Evolutionary conservation across 164 flowering plant species (phyloP), one percentile per base, ranked within the genome.

Genomic region (Vitis amurensis): DNA sequence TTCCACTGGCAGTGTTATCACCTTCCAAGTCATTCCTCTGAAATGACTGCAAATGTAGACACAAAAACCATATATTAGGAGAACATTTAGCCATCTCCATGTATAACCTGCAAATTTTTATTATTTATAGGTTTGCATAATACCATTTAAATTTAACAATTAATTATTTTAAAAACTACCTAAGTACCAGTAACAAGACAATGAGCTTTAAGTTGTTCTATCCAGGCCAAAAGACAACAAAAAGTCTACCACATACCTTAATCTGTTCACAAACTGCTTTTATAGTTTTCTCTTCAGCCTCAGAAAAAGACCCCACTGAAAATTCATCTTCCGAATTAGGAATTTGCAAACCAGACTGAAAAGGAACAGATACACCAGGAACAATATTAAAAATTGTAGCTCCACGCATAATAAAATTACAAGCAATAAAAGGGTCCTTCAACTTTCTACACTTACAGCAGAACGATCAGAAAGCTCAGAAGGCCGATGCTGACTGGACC

Each of bases 281-380:
- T 51, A 85, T 78, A 12, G 87, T 87, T 75, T 82, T 86, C 79
- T 88, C 94, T 77, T 93, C 93, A 50, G 82, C 91, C 78, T 83
- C 92, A n/a, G 87, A 85, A 3, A 79, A 66, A 31, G 89, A 84
- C 72, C 78, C 70, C 5, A 78, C 70, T 31, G 87, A 83, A 31
- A 76, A 67, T 67, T 73, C 86, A 80, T 86, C 89, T 63, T 85
- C 91, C 86, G 77, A 77, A 53, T 73, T 71, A n/a, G 71, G 23
- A 65, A 68, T 60, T 44, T 61, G 85, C 44, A 57, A 50, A 71
- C 68, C 55, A 63, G 78, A 77, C 90, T 82, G 63, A 50, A 66
- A 15, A 13, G 19, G 29, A 29, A 29, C 67, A 52, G 9, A 31
- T 11, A 48, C 23, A 59, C 23, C 14, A 70, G 29, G n/a, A n/a